Evolutionary conservation across 2,329 filamentous ascomycete species (phyloP).

Genomic region (Ophiostoma montium): DNA sequence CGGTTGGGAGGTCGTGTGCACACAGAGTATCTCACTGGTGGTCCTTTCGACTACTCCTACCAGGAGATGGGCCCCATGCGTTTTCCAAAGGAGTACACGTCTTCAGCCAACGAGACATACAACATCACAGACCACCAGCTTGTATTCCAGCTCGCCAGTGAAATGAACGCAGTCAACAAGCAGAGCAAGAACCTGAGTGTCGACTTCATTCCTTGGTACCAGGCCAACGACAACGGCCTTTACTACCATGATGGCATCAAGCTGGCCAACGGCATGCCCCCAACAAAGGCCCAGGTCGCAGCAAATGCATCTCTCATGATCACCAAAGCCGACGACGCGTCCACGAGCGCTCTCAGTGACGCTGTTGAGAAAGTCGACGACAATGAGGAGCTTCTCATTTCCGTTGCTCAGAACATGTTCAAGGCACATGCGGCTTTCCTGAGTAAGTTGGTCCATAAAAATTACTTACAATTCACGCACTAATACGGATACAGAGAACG

Average conservation of each 20-base stretch:
- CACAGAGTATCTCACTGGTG: background rate
- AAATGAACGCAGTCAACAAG: background rate
- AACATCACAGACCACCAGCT: conserved; percentile 1
- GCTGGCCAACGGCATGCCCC: background rate
- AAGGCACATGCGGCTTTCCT: background rate
- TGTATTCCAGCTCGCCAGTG: background rate
- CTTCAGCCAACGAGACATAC: background rate
- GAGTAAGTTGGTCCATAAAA: background rate
- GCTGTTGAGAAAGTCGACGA: background rate
- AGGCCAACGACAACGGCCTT: background rate
- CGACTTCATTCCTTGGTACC: background rate
- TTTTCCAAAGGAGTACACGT: background rate
- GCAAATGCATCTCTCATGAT: background rate
- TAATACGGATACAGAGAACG: background rate
- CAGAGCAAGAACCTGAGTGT: background rate
- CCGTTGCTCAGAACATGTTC: background rate
- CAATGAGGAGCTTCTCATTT: background rate
- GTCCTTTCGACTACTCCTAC: background rate
- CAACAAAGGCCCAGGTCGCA: background rate
- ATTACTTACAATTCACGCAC: too few species aligned
- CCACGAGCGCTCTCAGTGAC: background rate
- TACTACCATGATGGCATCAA: background rate
- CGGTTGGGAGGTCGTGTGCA: background rate
- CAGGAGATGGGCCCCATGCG: background rate
- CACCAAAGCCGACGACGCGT: background rate